A percentile compares a stretch with the other conserved stretches of the same genome.
Evolutionary conservation across 2,329 filamentous ascomycete genomes (phyloP).

Genomic region (Aspergillus sp.): DNA sequence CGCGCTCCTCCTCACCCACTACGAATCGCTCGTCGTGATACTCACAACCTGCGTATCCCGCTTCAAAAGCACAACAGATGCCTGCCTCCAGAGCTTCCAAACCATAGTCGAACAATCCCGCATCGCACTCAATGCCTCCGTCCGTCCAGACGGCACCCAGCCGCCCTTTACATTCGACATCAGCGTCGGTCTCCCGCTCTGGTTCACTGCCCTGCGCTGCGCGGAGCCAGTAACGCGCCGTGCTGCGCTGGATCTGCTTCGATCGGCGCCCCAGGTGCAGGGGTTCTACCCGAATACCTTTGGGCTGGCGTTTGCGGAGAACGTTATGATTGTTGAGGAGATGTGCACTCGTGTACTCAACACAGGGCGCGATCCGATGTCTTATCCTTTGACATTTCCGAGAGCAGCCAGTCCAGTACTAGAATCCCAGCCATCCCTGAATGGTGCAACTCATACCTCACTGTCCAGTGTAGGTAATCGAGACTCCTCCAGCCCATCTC

Average conservation of each 20-base stretch:
- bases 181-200: constrained; percentile 29
- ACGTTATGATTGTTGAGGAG: constrained; percentile 33
- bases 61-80: constrained; percentile 22
- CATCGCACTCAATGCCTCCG: constrained; percentile 21
- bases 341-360: constrained; percentile 13
- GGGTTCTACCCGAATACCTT: constrained; percentile 25
- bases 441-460: background rate
- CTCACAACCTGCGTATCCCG: constrained; percentile 22
- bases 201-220: constrained; percentile 32
- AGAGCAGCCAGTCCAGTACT: background rate
- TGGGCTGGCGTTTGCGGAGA: constrained; percentile 16
- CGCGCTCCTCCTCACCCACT: constrained; percentile 24
- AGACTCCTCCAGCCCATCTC: background rate
- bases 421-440: too few relatives aligned
- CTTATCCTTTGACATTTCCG: background rate
- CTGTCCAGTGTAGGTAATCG: background rate
- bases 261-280: constrained; percentile 25
- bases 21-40: constrained; percentile 27
- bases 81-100: constrained; percentile 25
- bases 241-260: constrained; percentile 27
- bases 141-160: constrained; percentile 24
- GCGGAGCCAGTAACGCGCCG: constrained; percentile 33
- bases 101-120: constrained; percentile 26
- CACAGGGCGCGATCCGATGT: background rate
- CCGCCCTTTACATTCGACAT: constrained; percentile 35